phyloP scores from a whole-genome alignment of 2,329 filamentous ascomycete species.

The Cercospora janseana region DNA sequence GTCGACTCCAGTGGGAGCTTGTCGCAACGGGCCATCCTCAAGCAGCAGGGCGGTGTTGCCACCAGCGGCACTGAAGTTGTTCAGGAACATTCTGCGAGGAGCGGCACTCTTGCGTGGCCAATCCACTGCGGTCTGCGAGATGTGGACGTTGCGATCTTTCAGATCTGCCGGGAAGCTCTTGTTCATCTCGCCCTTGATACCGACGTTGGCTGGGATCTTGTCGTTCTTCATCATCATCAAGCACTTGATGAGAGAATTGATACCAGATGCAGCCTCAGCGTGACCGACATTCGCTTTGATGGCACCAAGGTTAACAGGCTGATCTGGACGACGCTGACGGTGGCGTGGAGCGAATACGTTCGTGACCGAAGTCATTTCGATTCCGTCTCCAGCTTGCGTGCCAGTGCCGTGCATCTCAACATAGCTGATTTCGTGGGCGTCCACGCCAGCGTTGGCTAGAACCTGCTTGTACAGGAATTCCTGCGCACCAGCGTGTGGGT shows the following conservation, averaged over 20 bases:
- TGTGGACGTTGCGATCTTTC: conserved; percentile 53
- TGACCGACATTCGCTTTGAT: conserved; percentile 58
- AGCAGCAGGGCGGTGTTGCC: conserved; percentile 55
- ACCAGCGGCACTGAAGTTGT: conserved; percentile 55
- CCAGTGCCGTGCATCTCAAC: conserved; percentile 90
- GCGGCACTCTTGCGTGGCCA: conserved; percentile 50
- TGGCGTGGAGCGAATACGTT: conserved; percentile 59
- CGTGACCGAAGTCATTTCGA: conserved; percentile 76
- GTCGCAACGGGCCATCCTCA: conserved; percentile 50
- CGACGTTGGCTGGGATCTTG: conserved; percentile 55
- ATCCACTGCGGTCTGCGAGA: conserved; percentile 47
- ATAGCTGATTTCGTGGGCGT: conserved; percentile 75
- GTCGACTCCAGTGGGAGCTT: conserved; percentile 44
- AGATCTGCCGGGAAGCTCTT: conserved; percentile 56
- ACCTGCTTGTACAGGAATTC: conserved; percentile 68
- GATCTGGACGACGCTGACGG: conserved; percentile 49
- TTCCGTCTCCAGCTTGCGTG: conserved; percentile 78
- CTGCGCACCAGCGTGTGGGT: conserved; percentile 76
- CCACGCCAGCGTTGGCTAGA: conserved; percentile 68
- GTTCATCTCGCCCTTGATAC: conserved; percentile 57
- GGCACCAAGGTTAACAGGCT: conserved; percentile 54
- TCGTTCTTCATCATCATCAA: conserved; percentile 56
- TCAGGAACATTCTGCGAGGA: conserved; percentile 52
- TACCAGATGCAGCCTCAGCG: conserved; percentile 55
- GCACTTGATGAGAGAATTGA: conserved; percentile 55